phyloP scores from a whole-genome alignment of 75 land plant genomes.

The Selaginella moellendorffii region DNA sequence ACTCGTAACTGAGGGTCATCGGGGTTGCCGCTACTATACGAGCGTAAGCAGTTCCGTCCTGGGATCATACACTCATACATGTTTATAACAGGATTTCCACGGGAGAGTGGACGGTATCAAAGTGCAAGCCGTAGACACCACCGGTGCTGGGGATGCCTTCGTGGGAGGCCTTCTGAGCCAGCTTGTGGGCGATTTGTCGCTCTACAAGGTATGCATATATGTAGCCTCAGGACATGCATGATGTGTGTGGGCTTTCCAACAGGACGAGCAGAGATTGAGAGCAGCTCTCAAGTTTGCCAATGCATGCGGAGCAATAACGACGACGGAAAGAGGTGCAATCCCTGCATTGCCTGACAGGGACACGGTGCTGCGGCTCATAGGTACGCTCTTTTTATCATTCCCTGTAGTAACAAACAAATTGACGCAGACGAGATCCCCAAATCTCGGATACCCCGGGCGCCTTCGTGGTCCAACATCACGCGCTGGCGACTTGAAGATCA shows the following conservation, averaged over 20 bases:
- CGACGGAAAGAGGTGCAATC: constrained; percentile 12
- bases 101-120: constrained; percentile 47
- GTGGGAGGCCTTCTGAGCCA: constrained; percentile 50
- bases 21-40: constrained; percentile 49
- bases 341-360: constrained; percentile 8
- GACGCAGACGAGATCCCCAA: constrained; percentile 1
- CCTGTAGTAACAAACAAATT: not conserved
- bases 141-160: constrained; percentile 93
- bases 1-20: constrained; percentile 35
- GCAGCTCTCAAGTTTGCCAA: constrained; percentile 7
- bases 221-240: too few relatives aligned
- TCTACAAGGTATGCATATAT: constrained; percentile 1
- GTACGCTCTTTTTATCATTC: not conserved
- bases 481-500: too few relatives aligned
- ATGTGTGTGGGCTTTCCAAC: too few relatives aligned
- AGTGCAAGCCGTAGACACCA: constrained; percentile 63
- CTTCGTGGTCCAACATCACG: not conserved
- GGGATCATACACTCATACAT: not conserved
- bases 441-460: not conserved
- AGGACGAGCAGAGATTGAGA: constrained; percentile 8
- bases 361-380: constrained; percentile 1
- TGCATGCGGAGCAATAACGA: constrained; percentile 13
- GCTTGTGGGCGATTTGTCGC: constrained; percentile 30
- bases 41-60: not conserved
- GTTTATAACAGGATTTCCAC: constrained; percentile 24